A percentile compares a stretch with the other conserved stretches of the same genome.
phyloP scores from a whole-genome alignment of 441 rosid genomes.

The Codiaeum variegatum region DNA sequence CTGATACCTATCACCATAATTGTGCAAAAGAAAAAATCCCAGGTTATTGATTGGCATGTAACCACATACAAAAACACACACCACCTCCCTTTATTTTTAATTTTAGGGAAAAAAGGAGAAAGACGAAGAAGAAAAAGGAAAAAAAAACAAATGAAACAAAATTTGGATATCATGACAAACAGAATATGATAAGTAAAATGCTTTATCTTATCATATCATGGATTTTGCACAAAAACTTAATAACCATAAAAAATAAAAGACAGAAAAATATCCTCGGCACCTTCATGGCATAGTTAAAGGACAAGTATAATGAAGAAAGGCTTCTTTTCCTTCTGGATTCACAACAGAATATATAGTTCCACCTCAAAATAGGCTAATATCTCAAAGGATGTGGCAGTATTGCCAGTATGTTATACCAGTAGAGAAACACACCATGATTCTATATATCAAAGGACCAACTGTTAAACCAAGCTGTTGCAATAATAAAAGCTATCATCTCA shows the following conservation, averaged over 20 bases:
- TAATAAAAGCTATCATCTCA: not conserved
- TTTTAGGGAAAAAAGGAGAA: too few species aligned
- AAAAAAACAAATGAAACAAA: not conserved
- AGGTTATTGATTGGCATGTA: not conserved
- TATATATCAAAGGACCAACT: not conserved
- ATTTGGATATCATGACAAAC: not conserved
- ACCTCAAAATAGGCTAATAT: not conserved
- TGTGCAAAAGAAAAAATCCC: not conserved
- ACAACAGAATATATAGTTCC: not conserved
- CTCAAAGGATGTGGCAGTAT: not conserved
- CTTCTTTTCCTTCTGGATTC: not conserved
- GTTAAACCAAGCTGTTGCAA: not conserved
- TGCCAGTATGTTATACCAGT: not conserved
- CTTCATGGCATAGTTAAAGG: not conserved
- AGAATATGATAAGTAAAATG: not conserved
- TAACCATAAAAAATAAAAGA: not conserved
- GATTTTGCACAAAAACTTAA: not conserved
- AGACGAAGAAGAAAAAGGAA: too few species aligned
- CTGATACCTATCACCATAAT: not conserved
- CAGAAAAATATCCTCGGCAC: not conserved
- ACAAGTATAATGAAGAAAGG: not conserved
- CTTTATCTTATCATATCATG: not conserved
- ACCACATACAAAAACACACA: not conserved
- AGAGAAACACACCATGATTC: not conserved
- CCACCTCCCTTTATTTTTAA: not conserved